Conservation (phyloP, 2,329 filamentous ascomycete species). For the Akanthomyces uredinophilus region DNA sequence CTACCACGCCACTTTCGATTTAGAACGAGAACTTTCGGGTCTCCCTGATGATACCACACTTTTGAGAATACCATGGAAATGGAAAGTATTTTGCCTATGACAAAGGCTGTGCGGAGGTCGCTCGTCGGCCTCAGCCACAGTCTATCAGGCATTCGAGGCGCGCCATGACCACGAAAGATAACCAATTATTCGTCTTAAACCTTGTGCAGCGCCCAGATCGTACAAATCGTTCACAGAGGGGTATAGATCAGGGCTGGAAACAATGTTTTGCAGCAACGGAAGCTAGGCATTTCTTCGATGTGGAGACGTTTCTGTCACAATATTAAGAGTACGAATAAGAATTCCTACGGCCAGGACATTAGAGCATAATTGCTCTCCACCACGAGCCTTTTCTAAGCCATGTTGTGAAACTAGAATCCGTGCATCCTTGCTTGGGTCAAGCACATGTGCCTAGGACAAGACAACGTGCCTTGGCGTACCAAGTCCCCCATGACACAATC, state of each 20-base stretch:
- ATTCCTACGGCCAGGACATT: constrained; percentile 14
- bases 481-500: too few relatives aligned
- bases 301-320: constrained; percentile 18
- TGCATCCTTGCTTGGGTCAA: too few relatives aligned
- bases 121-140: constrained; percentile 14
- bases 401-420: too few relatives aligned
- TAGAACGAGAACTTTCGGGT: constrained; percentile 2
- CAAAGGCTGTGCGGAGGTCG: constrained; percentile 18
- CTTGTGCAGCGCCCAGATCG: constrained; percentile 12
- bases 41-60: constrained; percentile 8
- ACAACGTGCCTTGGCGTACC: too few relatives aligned
- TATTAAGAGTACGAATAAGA: constrained; percentile 23
- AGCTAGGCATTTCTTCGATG: constrained; percentile 16
- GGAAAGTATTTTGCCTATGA: constrained; percentile 20
- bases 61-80: constrained; percentile 15
- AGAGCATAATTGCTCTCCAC: too few relatives aligned
- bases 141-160: constrained; percentile 22
- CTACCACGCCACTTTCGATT: constrained; percentile 4
- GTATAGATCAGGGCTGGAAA: constrained; percentile 17
- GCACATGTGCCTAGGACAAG: too few relatives aligned
- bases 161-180: constrained; percentile 22
- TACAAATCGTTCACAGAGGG: constrained; percentile 18
- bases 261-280: constrained; percentile 16
- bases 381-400: too few relatives aligned
- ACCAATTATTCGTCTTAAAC: constrained; percentile 22